Percentiles rank a stretch among this genome's conserved stretches.
These are phyloP conservation scores for Ophiostoma quercus DNA, from an alignment of 2,329 filamentous ascomycete genomes.

Conservation along the genomic window DNA sequence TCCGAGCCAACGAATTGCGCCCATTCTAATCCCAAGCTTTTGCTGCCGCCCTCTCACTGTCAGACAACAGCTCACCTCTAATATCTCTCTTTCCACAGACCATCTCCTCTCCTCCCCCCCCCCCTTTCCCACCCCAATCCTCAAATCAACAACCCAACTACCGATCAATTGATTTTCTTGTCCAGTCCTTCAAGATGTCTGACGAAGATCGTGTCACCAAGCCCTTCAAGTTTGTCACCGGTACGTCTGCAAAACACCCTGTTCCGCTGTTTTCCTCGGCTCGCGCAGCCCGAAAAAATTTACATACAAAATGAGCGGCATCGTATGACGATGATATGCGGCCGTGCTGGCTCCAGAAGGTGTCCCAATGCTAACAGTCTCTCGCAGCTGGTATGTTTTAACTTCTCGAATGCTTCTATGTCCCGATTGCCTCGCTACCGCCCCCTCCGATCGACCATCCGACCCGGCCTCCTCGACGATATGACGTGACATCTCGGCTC, in stretches of 20 bases:
- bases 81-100: conserved; percentile 18
- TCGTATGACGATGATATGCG: conserved; percentile 26
- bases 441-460: conserved; percentile 2
- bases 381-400: conserved; percentile 26
- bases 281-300: conserved; percentile 17
- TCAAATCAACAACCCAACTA: conserved; percentile 25
- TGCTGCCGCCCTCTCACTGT: conserved; percentile 17
- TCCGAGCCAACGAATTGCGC: conserved; percentile 28
- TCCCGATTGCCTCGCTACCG: neutral
- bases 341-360: neutral
- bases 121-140: conserved; percentile 29
- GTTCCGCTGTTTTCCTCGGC: neutral
- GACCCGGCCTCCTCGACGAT: neutral
- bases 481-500: conserved; percentile 6
- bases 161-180: conserved; percentile 31
- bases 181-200: conserved; percentile 66
- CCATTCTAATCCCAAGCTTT: conserved; percentile 27
- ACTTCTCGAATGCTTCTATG: conserved; percentile 2
- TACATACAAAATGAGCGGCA: conserved; percentile 15
- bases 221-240: conserved; percentile 99
- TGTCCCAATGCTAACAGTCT: conserved; percentile 19
- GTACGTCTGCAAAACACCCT: conserved; percentile 23
- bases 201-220: conserved; percentile 87
- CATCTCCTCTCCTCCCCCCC: conserved; percentile 31
- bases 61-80: conserved; percentile 26